These are phyloP conservation scores for Hanseniaspora gamundiae DNA, from an alignment of 1,139 yeast genomes.

Conservation along the genomic window DNA sequence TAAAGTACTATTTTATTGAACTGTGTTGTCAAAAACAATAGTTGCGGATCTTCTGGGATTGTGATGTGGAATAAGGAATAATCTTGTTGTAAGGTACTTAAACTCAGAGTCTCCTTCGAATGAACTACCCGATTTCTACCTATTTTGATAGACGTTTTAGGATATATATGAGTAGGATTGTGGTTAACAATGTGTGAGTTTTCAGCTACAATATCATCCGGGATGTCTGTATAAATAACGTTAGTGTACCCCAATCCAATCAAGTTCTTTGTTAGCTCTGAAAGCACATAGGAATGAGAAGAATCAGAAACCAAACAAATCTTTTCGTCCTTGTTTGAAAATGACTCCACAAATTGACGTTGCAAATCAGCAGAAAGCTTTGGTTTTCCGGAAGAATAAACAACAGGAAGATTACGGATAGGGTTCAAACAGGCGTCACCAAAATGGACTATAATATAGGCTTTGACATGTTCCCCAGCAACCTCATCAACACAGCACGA, in stretches of 20 bases:
- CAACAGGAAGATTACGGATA: constrained; percentile 56
- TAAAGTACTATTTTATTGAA: constrained; percentile 42
- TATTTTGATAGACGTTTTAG: not conserved
- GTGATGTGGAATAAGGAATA: constrained; percentile 59
- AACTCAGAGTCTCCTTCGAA: not conserved
- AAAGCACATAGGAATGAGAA: constrained; percentile 38
- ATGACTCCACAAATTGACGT: constrained; percentile 30
- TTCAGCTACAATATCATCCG: constrained; percentile 22
- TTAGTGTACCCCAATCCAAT: constrained; percentile 29
- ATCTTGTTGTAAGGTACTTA: constrained; percentile 19
- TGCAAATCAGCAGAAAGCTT: constrained; percentile 29
- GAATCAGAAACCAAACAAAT: constrained; percentile 60
- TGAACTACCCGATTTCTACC: not conserved
- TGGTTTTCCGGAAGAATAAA: constrained; percentile 68
- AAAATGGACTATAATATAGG: constrained; percentile 80
- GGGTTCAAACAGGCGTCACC: constrained; percentile 92
- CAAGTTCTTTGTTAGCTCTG: constrained; percentile 27
- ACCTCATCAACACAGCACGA: constrained; percentile 95
- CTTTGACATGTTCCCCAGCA: constrained; percentile 85
- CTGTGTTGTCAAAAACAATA: constrained; percentile 62
- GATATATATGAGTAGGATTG: not conserved
- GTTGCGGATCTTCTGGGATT: constrained; percentile 64
- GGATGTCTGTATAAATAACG: constrained; percentile 40
- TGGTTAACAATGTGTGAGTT: constrained; percentile 33
- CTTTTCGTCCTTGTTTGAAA: constrained; percentile 27